A percentile compares a stretch with the other conserved stretches of the same genome.
Conservation (phyloP, 805 yeast species). For the Pichia membranifaciens region DNA sequence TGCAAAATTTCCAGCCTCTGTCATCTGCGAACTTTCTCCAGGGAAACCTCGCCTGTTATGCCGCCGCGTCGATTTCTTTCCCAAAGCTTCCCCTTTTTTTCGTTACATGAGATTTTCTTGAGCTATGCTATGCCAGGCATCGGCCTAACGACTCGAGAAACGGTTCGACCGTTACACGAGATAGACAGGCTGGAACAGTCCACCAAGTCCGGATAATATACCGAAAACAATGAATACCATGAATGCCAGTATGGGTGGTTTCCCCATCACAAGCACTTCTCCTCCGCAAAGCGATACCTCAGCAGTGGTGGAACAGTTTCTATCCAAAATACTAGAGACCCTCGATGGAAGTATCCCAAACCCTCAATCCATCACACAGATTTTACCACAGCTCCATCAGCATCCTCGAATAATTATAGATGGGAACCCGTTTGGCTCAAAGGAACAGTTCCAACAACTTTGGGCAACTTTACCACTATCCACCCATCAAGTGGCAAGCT, state of each 20-base stretch:
- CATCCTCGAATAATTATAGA: slow-evolving; percentile 50
- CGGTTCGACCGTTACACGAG: too few species aligned
- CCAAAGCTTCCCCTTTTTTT: background rate
- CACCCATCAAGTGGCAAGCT: slow-evolving; percentile 56
- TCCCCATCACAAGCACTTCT: background rate
- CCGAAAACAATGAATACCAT: background rate
- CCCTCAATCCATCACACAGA: background rate
- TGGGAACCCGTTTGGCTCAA: slow-evolving; percentile 51
- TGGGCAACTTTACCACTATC: slow-evolving; percentile 56
- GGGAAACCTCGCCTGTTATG: background rate
- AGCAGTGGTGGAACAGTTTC: slow-evolving; percentile 15
- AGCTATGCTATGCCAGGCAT: background rate
- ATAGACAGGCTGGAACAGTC: too few species aligned
- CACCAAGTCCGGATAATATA: background rate
- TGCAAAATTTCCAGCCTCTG: background rate
- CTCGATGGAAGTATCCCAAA: slow-evolving; percentile 19
- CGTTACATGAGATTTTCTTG: background rate
- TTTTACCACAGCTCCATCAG: slow-evolving; percentile 43
- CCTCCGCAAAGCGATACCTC: background rate
- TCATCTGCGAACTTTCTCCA: background rate
- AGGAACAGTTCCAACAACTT: slow-evolving; percentile 47
- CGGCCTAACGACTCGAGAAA: too few species aligned
- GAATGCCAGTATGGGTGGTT: background rate
- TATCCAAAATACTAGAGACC: slow-evolving; percentile 23
- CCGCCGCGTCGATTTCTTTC: background rate